These are phyloP conservation scores for Sporothrix inflata DNA, from an alignment of 2,329 filamentous ascomycete genomes.

Conservation along the genomic window DNA sequence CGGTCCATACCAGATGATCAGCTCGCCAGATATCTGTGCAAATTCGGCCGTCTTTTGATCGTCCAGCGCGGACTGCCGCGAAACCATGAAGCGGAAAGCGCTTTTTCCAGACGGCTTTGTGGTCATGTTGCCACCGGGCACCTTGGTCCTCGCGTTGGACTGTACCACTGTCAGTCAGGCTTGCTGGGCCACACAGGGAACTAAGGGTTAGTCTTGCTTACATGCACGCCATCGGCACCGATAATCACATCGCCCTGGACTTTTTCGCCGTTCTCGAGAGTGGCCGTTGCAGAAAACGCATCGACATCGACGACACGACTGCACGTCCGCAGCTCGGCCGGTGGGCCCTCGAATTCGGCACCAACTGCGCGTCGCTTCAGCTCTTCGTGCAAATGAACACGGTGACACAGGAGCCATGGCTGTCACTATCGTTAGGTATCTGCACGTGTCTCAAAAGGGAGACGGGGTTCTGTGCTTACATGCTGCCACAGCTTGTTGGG, in stretches of 20 bases:
- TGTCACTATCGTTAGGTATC: background rate
- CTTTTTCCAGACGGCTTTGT: slow-evolving; percentile 52
- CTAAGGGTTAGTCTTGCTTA: slow-evolving; percentile 25
- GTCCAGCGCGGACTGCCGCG: slow-evolving; percentile 40
- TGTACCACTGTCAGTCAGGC: slow-evolving; percentile 17
- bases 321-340: slow-evolving; percentile 44
- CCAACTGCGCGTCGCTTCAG: slow-evolving; percentile 52
- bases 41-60: slow-evolving; percentile 44
- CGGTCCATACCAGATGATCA: slow-evolving; percentile 47
- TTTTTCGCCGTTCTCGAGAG: slow-evolving; percentile 48
- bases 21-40: slow-evolving; percentile 37
- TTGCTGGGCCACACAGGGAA: too few species aligned
- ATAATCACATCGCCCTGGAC: slow-evolving; percentile 54
- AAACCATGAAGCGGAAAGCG: slow-evolving; percentile 60
- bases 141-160: slow-evolving; percentile 38
- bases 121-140: slow-evolving; percentile 32
- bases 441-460: too few species aligned
- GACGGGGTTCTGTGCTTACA: slow-evolving; percentile 4
- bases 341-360: slow-evolving; percentile 42
- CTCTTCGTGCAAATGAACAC: slow-evolving; percentile 55
- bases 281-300: slow-evolving; percentile 44
- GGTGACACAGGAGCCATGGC: slow-evolving; percentile 56
- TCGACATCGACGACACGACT: slow-evolving; percentile 51
- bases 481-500: slow-evolving; percentile 53
- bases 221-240: slow-evolving; percentile 58